Evolutionary conservation across 2,329 filamentous ascomycete genomes (phyloP), one percentile per base, ranked within the genome.

Genomic region (Pseudocercospora fijiensis): DNA sequence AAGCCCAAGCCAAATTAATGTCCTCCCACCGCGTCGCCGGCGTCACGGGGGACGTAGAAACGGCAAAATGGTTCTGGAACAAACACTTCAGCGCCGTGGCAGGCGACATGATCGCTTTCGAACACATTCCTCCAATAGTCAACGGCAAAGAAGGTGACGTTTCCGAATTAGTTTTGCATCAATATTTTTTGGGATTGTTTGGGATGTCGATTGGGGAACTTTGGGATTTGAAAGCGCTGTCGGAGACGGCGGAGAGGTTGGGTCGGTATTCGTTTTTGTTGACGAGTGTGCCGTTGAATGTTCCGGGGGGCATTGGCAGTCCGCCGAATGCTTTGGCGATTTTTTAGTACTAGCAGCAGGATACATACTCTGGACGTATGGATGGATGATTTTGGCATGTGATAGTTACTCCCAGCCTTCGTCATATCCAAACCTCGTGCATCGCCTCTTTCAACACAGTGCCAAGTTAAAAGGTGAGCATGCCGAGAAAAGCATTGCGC

Each of bases 1-100:
- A 77, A 5, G 75, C 82, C 58, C 76, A 80, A 22, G 72, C 70
- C 1, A 68, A 77, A 5, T 75, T 76, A 26, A 75, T 79, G 60
- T 84, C 84, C 0, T 69, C 73, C 9, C 71, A 74, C 45, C 60
- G 69, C 5, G 66, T 70, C 9, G 74, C 71, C 45, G 80, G 72
- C 69, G 76, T 85, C 1, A 78, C 84, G 57, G 81, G 81, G 0
- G 80, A 79, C 2, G 76, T 81, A 16, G 78, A 78, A 4, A 81
- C 80, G 6, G 76, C 85, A 13, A 77, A 79, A 41, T 88, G 85
- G 85, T 75, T 87, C 18, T 87, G 85, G 84, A 81, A 86, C 60
- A 78, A 82, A 57, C 76, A 78, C 13, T 86, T 88, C 67, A 76
- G 84, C 0, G 85, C 85, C 1, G 80, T 86, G 0, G 85, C 81